Evolutionary conservation across 2,329 filamentous ascomycete genomes (phyloP).

Genomic region (Dothistroma septosporum): DNA sequence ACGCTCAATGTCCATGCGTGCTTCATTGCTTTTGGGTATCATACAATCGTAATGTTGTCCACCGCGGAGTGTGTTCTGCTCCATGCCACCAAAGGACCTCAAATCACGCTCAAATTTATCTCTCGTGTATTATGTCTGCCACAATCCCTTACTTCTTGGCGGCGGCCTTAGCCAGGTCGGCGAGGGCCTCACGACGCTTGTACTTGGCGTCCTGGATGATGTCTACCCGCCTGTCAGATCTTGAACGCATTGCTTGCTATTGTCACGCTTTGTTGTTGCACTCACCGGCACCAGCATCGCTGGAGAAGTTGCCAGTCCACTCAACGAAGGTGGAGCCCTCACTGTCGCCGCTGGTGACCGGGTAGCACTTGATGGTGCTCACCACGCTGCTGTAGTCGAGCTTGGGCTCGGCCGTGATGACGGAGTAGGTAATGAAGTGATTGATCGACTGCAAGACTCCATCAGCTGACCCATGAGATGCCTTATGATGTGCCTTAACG

Average conservation of each 20-base stretch:
- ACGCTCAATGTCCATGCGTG: not conserved
- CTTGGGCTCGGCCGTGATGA: conserved; percentile 63
- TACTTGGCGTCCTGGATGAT: conserved; percentile 72
- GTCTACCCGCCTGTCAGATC: conserved; percentile 39
- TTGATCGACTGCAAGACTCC: conserved; percentile 55
- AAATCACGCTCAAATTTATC: not conserved
- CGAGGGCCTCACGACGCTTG: conserved; percentile 68
- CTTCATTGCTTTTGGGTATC: conserved; percentile 3
- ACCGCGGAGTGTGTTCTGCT: not conserved
- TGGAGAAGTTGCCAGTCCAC: conserved; percentile 59
- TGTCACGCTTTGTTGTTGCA: conserved; percentile 10
- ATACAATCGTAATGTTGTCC: not conserved
- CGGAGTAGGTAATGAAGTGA: conserved; percentile 70
- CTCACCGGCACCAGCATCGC: conserved; percentile 65
- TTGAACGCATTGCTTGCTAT: no score
- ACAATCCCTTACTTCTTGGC: conserved; percentile 29
- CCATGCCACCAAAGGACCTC: not conserved
- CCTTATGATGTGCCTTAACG: conserved; percentile 25
- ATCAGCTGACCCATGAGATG: conserved; percentile 3
- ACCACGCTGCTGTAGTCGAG: conserved; percentile 63
- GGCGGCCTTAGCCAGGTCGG: conserved; percentile 54
- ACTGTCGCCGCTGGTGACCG: conserved; percentile 62
- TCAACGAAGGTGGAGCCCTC: conserved; percentile 64
- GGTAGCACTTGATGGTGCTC: conserved; percentile 62
- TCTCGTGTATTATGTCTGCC: not conserved